A percentile compares a stretch with the other conserved stretches of the same genome.
Evolutionary conservation across 2,329 filamentous ascomycete genomes (phyloP).

Genomic region (Sporothrix euskadiensis): DNA sequence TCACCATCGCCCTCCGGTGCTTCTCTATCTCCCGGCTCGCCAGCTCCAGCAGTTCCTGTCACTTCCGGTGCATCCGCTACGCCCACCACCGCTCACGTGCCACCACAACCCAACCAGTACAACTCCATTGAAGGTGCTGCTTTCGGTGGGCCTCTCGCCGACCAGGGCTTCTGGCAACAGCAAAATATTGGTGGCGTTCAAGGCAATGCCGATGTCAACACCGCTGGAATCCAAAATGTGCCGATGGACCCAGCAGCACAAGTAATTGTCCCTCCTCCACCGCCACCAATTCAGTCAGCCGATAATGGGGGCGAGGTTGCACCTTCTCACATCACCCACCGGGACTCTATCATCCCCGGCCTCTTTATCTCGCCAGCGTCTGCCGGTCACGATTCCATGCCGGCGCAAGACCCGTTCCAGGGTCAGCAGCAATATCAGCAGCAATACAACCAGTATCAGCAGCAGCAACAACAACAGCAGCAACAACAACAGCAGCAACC

Average conservation of each 20-base stretch:
- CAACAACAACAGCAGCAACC: not conserved
- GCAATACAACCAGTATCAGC: not conserved
- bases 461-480: not conserved
- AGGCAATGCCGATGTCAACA: not conserved
- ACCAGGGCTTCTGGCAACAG: not conserved
- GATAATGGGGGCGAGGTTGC: not conserved
- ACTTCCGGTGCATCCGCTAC: not conserved
- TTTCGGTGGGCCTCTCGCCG: not conserved
- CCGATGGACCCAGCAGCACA: not conserved
- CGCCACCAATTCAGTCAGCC: not conserved
- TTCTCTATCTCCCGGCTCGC: conserved; percentile 14
- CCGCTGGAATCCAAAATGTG: not conserved
- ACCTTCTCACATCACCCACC: not conserved
- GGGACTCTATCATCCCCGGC: conserved; percentile 1
- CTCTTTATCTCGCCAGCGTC: conserved; percentile 20
- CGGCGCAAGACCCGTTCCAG: not conserved
- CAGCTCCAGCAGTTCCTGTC: not conserved
- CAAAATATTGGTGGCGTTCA: not conserved
- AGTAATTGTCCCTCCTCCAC: conserved; percentile 9
- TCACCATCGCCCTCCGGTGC: conserved; percentile 11
- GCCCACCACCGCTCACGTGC: not conserved
- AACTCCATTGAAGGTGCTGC: conserved; percentile 6
- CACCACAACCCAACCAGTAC: not conserved
- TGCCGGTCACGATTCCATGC: not conserved
- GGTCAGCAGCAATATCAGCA: conserved; percentile 4